Conservation (phyloP, 345 rosid genomes). For the Brassica napus region Da-Ae NC_063450.1:54770001-54770500, state of each 20-base stretch:
- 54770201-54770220: neutral
- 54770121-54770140: neutral
- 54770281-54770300: conserved; percentile 20
- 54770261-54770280: neutral
- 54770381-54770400: conserved; percentile 26
- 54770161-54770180: neutral
- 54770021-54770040: neutral
- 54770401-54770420: conserved; percentile 35
- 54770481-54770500: conserved; percentile 24
- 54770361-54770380: conserved; percentile 19
- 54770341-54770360: conserved; percentile 35
- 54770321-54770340: conserved; percentile 29
- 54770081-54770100: neutral
- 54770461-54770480: conserved; percentile 20
- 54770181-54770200: neutral
- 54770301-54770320: conserved; percentile 38
- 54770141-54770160: conserved; percentile 2
- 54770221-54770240: neutral
- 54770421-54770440: conserved; percentile 24
- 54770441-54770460: neutral
- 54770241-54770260: neutral
- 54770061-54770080: neutral
- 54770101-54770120: neutral
- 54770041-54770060: neutral
- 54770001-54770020: neutral